Conservation (phyloP, 306 rosid species). For the Oemleria cerasiformis region DNA sequence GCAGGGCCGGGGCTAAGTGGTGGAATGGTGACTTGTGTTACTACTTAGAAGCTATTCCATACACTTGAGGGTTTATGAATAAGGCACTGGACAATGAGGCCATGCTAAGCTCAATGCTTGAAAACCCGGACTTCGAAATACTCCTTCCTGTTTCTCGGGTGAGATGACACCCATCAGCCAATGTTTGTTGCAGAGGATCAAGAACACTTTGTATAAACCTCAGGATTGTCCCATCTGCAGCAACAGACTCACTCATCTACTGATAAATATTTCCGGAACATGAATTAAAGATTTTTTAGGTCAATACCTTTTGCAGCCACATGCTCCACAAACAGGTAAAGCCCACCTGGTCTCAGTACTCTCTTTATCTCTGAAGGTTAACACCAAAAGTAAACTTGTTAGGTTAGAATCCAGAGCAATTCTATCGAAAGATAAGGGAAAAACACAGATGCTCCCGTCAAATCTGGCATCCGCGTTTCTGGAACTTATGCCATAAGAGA, state of each 20-base stretch:
- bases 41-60: slow-evolving; percentile 67
- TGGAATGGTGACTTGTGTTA: neutral
- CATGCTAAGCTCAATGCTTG: slow-evolving; percentile 48
- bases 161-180: slow-evolving; percentile 77
- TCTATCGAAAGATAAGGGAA: neutral
- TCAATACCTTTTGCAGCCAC: slow-evolving; percentile 75
- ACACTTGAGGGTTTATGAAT: slow-evolving; percentile 57
- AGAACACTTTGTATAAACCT: slow-evolving; percentile 56
- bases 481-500: too few species aligned
- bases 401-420: neutral
- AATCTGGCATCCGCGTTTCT: too few species aligned
- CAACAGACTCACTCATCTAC: neutral
- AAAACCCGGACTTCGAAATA: slow-evolving; percentile 65
- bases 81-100: slow-evolving; percentile 46
- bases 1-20: too few species aligned
- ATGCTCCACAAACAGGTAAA: slow-evolving; percentile 71
- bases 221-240: slow-evolving; percentile 63
- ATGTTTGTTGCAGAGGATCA: slow-evolving; percentile 69
- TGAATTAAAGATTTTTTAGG: slow-evolving; percentile 16
- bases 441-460: neutral
- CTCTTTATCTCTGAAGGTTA: slow-evolving; percentile 64
- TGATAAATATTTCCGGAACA: neutral
- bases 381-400: neutral
- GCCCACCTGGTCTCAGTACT: slow-evolving; percentile 77
- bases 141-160: slow-evolving; percentile 55